Evolutionary conservation across 2,329 filamentous ascomycete species (phyloP), one percentile per base, ranked within the genome.

Genomic region (Sporothrix pallida): DNA sequence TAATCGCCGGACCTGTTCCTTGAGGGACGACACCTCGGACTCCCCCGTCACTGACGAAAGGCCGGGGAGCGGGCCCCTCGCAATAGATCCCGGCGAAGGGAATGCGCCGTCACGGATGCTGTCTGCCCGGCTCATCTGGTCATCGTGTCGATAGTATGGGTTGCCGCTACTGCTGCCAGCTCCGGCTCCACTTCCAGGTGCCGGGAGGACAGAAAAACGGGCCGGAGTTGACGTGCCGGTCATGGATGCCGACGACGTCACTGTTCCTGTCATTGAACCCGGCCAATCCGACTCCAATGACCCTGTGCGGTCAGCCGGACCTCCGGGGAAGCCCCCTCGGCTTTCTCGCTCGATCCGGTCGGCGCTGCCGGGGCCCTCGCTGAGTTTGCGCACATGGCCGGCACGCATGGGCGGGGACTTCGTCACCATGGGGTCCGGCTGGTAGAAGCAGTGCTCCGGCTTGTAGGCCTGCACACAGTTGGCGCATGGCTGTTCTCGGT

Each of bases 241-340:
- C 62, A 78, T 86, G 7, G 81, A 89, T 3, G 83, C 89, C 75
- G 84, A 84, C 73, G 89, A 88, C 74, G 86, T 86, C 0, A 86
- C 83, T 2, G 81, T 84, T 23, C 70, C 65, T 2, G 73, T 7
- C 9, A 60, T 37, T 1, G 73, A 78, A 77, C 15, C 56, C 12
- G 73, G 71, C 73, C 73, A 74, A 15, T 74, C 73, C n/a, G 73
- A 69, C 67, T 74, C 73, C 17, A 71, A 31, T 6, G 73, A 74
- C 2, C 60, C 70, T 10, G 52, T 50, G 65, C 71, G 71, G 31
- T 68, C 58, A 37, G 62, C 23, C n/a, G 65, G 63, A 37, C 46
- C 58, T 50, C 70, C 70, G 9, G 56, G 20, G 5, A 44, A 56
- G 31, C 15, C 62, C 2, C 71, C 63, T 58, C 42, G 50, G 42